These are phyloP conservation scores for Arachnopeziza araneosa DNA, from an alignment of 2,329 filamentous ascomycete species.

Conservation along the genomic window DNA sequence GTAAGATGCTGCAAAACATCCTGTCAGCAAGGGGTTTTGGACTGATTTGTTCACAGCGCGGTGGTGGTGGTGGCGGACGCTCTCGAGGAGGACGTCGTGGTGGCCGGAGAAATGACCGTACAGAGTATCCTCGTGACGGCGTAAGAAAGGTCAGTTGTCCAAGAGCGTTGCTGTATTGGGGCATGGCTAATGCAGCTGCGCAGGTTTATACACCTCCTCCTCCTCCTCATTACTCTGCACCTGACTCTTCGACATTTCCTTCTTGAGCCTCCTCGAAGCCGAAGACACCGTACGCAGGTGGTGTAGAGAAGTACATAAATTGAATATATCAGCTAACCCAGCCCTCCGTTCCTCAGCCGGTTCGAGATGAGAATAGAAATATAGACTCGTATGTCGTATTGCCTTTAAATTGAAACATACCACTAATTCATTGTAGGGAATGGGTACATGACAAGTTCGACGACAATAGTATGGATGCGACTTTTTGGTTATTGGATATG, in stretches of 20 bases:
- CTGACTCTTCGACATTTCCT: slow-evolving; percentile 15
- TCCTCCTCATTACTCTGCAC: slow-evolving; percentile 31
- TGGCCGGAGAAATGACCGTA: slow-evolving; percentile 30
- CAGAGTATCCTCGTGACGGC: slow-evolving; percentile 68
- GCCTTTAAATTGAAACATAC: not conserved
- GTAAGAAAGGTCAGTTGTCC: slow-evolving; percentile 70
- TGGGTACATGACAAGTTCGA: slow-evolving; percentile 94
- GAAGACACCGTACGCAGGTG: slow-evolving; percentile 17
- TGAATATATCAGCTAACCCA: slow-evolving; percentile 43
- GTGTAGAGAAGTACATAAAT: slow-evolving; percentile 33
- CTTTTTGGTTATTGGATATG: not conserved
- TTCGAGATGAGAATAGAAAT: slow-evolving; percentile 57
- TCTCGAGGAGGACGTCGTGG: slow-evolving; percentile 28
- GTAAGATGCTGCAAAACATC: slow-evolving; percentile 33
- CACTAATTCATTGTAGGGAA: slow-evolving; percentile 49
- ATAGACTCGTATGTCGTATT: slow-evolving; percentile 58
- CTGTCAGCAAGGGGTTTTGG: slow-evolving; percentile 3
- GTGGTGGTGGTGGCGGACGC: slow-evolving; percentile 27
- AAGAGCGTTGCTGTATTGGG: not conserved
- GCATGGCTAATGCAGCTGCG: slow-evolving; percentile 7
- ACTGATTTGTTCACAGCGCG: slow-evolving; percentile 22
- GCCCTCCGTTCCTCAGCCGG: slow-evolving; percentile 47
- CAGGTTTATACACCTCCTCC: slow-evolving; percentile 32
- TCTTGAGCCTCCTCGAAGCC: not conserved
- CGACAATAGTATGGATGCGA: slow-evolving; percentile 51